These are phyloP conservation scores for Penicillium sp. DNA, from an alignment of 2,329 filamentous ascomycete genomes.

Conservation along the genomic window DNA sequence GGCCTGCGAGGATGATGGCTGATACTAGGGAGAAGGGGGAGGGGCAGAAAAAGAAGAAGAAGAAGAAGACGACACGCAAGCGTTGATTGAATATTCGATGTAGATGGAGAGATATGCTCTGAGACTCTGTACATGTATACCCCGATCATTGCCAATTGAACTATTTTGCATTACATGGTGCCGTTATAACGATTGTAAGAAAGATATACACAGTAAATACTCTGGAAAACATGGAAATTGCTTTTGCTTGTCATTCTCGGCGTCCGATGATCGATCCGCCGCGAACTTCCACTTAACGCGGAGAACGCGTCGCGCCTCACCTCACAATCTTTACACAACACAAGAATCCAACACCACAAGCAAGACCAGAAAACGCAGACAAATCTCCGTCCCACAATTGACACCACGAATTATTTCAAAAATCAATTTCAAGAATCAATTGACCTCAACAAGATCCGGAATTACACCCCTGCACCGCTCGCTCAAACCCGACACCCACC, in stretches of 20 bases:
- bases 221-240: not conserved
- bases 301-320: slow-evolving; percentile 30
- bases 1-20: slow-evolving; percentile 44
- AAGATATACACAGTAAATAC: too few species aligned
- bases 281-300: slow-evolving; percentile 30
- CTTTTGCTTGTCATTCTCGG: not conserved
- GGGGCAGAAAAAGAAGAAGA: slow-evolving; percentile 47
- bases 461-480: not conserved
- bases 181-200: too few species aligned
- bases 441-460: not conserved
- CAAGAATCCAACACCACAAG: not conserved
- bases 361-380: not conserved
- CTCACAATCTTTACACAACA: slow-evolving; percentile 6
- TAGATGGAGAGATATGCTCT: slow-evolving; percentile 6
- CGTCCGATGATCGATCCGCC: not conserved
- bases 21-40: slow-evolving; percentile 33
- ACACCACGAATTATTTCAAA: not conserved
- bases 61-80: slow-evolving; percentile 43
- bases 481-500: not conserved
- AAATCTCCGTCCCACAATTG: not conserved
- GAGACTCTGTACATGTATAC: slow-evolving; percentile 24
- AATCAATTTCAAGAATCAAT: too few species aligned
- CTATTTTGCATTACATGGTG: slow-evolving; percentile 7
- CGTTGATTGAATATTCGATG: slow-evolving; percentile 30
- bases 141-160: slow-evolving; percentile 20